Conservation (phyloP, 371 early-diverging fungal species). For the Saksenaea vasiformis region DNA sequence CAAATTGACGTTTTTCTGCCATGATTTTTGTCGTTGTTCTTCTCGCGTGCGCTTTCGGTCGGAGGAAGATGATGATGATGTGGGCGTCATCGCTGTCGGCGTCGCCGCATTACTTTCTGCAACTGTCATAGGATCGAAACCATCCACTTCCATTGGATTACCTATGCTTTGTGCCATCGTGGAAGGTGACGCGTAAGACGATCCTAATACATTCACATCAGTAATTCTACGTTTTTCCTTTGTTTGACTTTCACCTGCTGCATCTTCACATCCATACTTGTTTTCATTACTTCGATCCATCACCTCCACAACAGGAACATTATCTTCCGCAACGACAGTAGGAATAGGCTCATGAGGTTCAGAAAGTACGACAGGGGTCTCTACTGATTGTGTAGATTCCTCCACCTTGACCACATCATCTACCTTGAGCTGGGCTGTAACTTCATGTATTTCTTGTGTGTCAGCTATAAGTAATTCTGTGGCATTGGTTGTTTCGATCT, state of each 20-base stretch:
- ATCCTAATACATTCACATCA: neutral
- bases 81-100: conserved; percentile 6
- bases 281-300: neutral
- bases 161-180: neutral
- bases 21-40: conserved; percentile 49
- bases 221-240: neutral
- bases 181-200: neutral
- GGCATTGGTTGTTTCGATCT: neutral
- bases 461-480: neutral
- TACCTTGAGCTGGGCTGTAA: neutral
- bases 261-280: neutral
- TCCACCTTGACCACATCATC: neutral
- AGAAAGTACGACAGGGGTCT: neutral
- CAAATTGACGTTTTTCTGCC: conserved; percentile 74
- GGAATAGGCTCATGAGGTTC: neutral
- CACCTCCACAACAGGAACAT: neutral
- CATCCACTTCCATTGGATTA: neutral
- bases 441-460: neutral
- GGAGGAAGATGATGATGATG: neutral
- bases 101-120: conserved; percentile 7
- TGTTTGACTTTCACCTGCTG: neutral
- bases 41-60: conserved; percentile 14
- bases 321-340: neutral
- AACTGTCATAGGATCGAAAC: neutral
- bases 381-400: neutral